phyloP scores from a whole-genome alignment of 2,329 filamentous ascomycete species.

The Cyanodermella asteris region DNA sequence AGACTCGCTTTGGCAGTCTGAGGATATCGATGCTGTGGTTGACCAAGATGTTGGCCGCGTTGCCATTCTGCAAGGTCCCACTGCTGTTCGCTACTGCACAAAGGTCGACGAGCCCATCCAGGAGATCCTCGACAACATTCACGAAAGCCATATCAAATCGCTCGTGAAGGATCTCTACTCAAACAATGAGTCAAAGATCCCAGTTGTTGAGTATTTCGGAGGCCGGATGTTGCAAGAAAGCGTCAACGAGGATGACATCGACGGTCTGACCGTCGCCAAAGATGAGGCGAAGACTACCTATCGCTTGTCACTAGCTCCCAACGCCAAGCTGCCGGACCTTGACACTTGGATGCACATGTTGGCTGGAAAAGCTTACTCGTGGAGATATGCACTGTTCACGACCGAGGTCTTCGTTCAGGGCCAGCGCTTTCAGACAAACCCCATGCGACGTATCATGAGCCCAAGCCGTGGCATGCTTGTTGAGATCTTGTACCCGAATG shows the following conservation, averaged over 20 bases:
- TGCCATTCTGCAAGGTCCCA: constrained; percentile 88
- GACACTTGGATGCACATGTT: constrained; percentile 77
- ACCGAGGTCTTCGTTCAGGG: constrained; percentile 88
- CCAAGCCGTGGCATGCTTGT: constrained; percentile 72
- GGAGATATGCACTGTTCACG: constrained; percentile 86
- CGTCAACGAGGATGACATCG: constrained; percentile 52
- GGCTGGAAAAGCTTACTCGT: constrained; percentile 67
- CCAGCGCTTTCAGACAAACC: constrained; percentile 93
- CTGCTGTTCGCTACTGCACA: constrained; percentile 75
- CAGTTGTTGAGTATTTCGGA: constrained; percentile 84
- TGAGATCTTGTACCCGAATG: constrained; percentile 63
- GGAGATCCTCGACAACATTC: constrained; percentile 79
- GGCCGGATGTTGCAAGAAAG: constrained; percentile 53
- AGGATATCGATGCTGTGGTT: constrained; percentile 88
- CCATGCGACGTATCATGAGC: constrained; percentile 74
- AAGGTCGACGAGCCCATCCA: constrained; percentile 83
- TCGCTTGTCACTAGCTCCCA: constrained; percentile 55
- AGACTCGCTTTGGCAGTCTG: constrained; percentile 97
- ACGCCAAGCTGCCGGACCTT: constrained; percentile 50
- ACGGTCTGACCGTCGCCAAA: constrained; percentile 66
- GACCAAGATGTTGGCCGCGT: constrained; percentile 89
- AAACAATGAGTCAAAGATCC: constrained; percentile 51
- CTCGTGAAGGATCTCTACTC: constrained; percentile 63
- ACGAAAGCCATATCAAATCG: constrained; percentile 64
- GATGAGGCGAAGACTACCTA: constrained; percentile 65